Percentiles rank a stretch among this genome's conserved stretches.
These are phyloP conservation scores for Penicillium daleae DNA, from an alignment of 495 filamentous ascomycete genomes.

Conservation along the genomic window DNA sequence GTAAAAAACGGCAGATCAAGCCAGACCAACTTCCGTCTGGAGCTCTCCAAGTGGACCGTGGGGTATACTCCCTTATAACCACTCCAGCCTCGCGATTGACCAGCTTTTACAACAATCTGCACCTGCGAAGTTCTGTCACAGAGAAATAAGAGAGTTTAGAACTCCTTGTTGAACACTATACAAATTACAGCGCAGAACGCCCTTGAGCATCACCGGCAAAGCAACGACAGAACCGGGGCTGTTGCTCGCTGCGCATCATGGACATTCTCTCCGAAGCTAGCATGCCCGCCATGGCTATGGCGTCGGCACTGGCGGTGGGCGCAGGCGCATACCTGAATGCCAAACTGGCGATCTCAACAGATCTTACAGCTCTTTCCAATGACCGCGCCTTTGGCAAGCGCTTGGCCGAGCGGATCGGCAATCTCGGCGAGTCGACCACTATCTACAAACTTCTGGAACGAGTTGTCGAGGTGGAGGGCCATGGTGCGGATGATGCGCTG, in stretches of 20 bases:
- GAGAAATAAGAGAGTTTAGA: not conserved
- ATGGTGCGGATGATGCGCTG: constrained; percentile 42
- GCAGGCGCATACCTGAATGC: constrained; percentile 55
- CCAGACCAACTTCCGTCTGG: constrained; percentile 34
- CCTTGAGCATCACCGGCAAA: not conserved
- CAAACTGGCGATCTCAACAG: constrained; percentile 48
- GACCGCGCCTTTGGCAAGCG: constrained; percentile 41
- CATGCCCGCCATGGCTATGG: constrained; percentile 38
- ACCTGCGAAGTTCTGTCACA: not conserved
- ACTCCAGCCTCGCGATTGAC: not conserved
- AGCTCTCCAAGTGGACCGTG: constrained; percentile 13
- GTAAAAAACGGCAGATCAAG: constrained; percentile 36
- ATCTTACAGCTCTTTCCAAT: constrained; percentile 39
- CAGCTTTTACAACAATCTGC: not conserved
- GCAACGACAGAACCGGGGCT: not conserved
- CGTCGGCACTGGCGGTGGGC: constrained; percentile 45
- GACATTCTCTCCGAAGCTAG: constrained; percentile 43
- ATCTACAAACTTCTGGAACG: constrained; percentile 50
- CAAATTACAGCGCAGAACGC: not conserved
- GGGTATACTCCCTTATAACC: constrained; percentile 14
- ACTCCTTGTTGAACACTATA: not conserved
- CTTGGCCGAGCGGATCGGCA: constrained; percentile 41
- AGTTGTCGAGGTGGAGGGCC: constrained; percentile 43
- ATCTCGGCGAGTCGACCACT: constrained; percentile 48
- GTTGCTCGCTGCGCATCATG: constrained; percentile 27